A percentile compares a stretch with the other conserved stretches of the same genome.
Conservation (phyloP, 1,139 yeast species). For the Diutina sp. region DNA sequence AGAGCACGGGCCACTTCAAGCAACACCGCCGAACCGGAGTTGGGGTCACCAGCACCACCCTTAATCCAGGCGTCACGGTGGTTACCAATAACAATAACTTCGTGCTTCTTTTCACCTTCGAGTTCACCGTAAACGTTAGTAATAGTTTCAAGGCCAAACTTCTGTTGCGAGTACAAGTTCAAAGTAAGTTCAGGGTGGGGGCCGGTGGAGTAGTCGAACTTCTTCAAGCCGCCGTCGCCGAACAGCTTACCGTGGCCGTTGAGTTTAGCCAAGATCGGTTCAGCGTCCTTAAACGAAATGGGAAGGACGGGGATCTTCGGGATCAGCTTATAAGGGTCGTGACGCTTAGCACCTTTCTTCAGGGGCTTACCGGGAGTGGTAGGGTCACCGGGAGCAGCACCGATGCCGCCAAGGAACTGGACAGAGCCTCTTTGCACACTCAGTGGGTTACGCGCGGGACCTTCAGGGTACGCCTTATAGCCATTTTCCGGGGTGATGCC, state of each 20-base stretch:
- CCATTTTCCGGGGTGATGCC: conserved; percentile 36
- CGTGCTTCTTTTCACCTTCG: conserved; percentile 36
- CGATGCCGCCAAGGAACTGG: conserved; percentile 52
- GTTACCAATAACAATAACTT: conserved; percentile 49
- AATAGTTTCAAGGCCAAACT: conserved; percentile 45
- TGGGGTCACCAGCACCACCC: conserved; percentile 65
- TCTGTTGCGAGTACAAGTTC: conserved; percentile 41
- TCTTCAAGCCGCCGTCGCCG: conserved; percentile 12
- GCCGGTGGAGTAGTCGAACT: conserved; percentile 44
- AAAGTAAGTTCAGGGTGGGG: conserved; percentile 34
- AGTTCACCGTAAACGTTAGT: conserved; percentile 46
- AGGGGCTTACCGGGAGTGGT: conserved; percentile 78
- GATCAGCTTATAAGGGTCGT: conserved; percentile 31
- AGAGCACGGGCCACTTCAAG: conserved; percentile 47
- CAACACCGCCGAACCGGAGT: conserved; percentile 48
- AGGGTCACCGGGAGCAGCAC: conserved; percentile 73
- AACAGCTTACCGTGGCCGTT: conserved; percentile 36
- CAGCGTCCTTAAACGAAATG: conserved; percentile 42
- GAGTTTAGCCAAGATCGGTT: conserved; percentile 39
- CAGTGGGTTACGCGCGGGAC: conserved; percentile 59
- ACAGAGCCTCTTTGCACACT: conserved; percentile 15
- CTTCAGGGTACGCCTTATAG: conserved; percentile 46
- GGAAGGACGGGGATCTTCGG: conserved; percentile 57
- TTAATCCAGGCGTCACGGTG: conserved; percentile 69
- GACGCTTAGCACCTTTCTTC: conserved; percentile 51